Evolutionary conservation across 2,329 filamentous ascomycete genomes (phyloP), one percentile per base, ranked within the genome.

Genomic region (Trichoderma polysporum): DNA sequence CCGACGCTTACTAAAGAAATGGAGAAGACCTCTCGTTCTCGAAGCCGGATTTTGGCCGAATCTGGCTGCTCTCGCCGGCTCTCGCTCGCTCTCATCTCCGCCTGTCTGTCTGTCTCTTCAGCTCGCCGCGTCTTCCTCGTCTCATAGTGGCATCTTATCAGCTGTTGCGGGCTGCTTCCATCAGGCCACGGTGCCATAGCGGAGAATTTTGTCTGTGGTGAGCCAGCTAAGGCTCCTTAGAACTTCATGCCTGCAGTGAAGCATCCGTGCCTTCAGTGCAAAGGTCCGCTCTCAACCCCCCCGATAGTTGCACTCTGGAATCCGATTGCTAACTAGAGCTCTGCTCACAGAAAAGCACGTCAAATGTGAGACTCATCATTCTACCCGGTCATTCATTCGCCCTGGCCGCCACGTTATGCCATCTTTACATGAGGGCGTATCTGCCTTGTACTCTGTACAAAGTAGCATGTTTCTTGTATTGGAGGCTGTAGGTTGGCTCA

Each of bases 251-350:
- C 76, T 67, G 70, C 73, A 57, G 73, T 75, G 39, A 76, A 77
- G 68, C 73, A 73, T 61, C 76, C 76, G 58, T 78, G 76, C 66
- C 68, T 75, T 39, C 76, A 78, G 50, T 78, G 76, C 73, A 78
- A 77, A 78, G 76, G 76, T 77, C 39, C 47, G 66, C 64, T 13
- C 7, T 17, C 39, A 54, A 37, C 15, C n/a, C 39, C 59, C 60
- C 49, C 25, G 6, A 22, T 50, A 22, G 25, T 29, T 49, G 58
- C 47, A 35, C 6, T 50, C n/a, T 27, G 2, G 25, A 45, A 29
- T 19, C 27, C 35, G 37, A 27, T 45, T 19, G 27, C 59, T 67
- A 49, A 67, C 45, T 17, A 5, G 37, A 47, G 2, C 19, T 6
- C 9, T 29, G 4, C 25, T 25, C 22, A 7, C 49, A 78, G 76